A percentile compares a stretch with the other conserved stretches of the same genome.
Conservation (phyloP, 176 grass and related monocot genomes). For the Aegilops longissima region DNA sequence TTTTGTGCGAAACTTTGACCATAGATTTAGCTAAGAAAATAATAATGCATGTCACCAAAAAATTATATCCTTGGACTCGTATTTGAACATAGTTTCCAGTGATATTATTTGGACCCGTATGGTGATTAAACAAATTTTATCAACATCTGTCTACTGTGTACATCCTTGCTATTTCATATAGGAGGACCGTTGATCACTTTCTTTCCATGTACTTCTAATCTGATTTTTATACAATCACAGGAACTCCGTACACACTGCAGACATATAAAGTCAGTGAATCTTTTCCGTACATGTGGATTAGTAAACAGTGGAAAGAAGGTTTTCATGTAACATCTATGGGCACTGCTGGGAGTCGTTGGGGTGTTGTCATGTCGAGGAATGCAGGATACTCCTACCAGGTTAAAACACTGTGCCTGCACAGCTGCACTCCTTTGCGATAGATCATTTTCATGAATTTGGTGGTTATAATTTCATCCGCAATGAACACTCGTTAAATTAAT, state of each 20-base stretch:
- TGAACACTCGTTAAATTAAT: neutral
- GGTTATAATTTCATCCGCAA: neutral
- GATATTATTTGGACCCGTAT: neutral
- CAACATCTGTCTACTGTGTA: neutral
- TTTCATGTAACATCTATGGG: constrained; percentile 91
- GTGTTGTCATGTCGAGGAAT: constrained; percentile 79
- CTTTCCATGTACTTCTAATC: neutral
- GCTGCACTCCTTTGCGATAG: neutral
- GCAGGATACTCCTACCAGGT: constrained; percentile 69
- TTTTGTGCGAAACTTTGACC: too few species aligned
- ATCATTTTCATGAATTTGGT: constrained; percentile 4
- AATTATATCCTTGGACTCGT: too few species aligned
- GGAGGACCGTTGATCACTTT: neutral
- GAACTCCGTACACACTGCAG: constrained; percentile 63
- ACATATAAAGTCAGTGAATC: constrained; percentile 81
- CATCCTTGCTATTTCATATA: neutral
- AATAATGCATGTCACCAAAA: too few species aligned
- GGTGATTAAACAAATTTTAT: neutral
- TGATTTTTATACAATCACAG: constrained; percentile 28
- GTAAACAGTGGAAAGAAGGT: constrained; percentile 88
- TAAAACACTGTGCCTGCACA: neutral
- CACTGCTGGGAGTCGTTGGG: constrained; percentile 68
- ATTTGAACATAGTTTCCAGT: too few species aligned
- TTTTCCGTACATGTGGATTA: constrained; percentile 85
- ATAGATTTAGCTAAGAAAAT: too few species aligned